Evolutionary conservation across 306 rosid genomes (phyloP).

Genomic region (Malus domestica): ASM211411v1 NC_041794.1:9135001-9135500

Average conservation of each 20-base stretch:
- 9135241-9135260: conserved; percentile 97
- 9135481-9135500: conserved; percentile 92
- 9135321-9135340: conserved; percentile 14
- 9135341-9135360: conserved; percentile 15
- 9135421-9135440: conserved; percentile 50
- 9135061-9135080: conserved; percentile 94
- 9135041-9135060: conserved; percentile 47
- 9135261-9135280: conserved; percentile 97
- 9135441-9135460: conserved; percentile 79
- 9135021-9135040: background rate
- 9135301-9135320: conserved; percentile 62
- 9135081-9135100: conserved; percentile 96
- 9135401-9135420: conserved; percentile 7
- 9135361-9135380: conserved; percentile 6
- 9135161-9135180: conserved; percentile 1
- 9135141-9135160: conserved; percentile 2
- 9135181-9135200: conserved; percentile 6
- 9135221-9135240: conserved; percentile 89
- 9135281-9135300: conserved; percentile 94
- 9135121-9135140: conserved; percentile 53
- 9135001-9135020: background rate
- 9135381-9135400: background rate
- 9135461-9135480: conserved; percentile 96
- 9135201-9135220: conserved; percentile 7
- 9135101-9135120: conserved; percentile 96